A percentile compares a stretch with the other conserved stretches of the same genome.
Evolutionary conservation across 75 land plant species (phyloP).

Genomic region (Cunninghamia lanceolata): DNA sequence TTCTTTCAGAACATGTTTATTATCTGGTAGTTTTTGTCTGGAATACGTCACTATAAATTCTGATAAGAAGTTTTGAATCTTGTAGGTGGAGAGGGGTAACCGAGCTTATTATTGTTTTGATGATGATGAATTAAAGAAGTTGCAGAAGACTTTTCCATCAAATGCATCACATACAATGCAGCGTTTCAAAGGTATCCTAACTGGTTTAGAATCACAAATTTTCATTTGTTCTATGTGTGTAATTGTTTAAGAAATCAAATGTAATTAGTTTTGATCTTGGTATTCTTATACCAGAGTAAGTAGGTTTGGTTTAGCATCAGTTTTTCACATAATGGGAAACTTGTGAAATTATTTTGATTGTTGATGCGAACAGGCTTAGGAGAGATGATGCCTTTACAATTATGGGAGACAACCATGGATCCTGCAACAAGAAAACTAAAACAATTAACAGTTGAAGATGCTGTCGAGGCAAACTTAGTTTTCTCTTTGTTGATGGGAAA

Average conservation of each 20-base stretch:
- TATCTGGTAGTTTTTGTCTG: neutral
- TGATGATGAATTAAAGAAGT: slow-evolving; percentile 64
- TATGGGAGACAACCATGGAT: slow-evolving; percentile 97
- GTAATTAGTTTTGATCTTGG: neutral
- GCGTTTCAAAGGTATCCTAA: slow-evolving; percentile 84
- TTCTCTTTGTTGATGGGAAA: slow-evolving; percentile 93
- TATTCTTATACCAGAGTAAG: neutral
- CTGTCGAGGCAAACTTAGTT: slow-evolving; percentile 84
- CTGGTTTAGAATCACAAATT: neutral
- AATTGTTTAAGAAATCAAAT: neutral
- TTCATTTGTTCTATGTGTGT: neutral
- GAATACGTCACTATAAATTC: neutral
- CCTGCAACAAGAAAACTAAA: slow-evolving; percentile 79
- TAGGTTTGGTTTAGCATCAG: neutral
- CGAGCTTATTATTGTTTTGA: slow-evolving; percentile 85
- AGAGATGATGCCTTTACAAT: slow-evolving; percentile 97
- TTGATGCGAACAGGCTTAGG: slow-evolving; percentile 70
- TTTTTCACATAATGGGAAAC: neutral
- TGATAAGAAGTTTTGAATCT: neutral
- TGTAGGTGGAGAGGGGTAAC: slow-evolving; percentile 93
- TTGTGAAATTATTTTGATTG: slow-evolving; percentile 4
- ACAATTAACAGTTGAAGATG: slow-evolving; percentile 86
- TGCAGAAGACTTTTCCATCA: slow-evolving; percentile 63
- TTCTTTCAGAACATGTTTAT: neutral
- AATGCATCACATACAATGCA: slow-evolving; percentile 92